These are phyloP conservation scores for Colletotrichum chlorophyti DNA, from an alignment of 2,329 filamentous ascomycete genomes.

Conservation along the genomic window DNA sequence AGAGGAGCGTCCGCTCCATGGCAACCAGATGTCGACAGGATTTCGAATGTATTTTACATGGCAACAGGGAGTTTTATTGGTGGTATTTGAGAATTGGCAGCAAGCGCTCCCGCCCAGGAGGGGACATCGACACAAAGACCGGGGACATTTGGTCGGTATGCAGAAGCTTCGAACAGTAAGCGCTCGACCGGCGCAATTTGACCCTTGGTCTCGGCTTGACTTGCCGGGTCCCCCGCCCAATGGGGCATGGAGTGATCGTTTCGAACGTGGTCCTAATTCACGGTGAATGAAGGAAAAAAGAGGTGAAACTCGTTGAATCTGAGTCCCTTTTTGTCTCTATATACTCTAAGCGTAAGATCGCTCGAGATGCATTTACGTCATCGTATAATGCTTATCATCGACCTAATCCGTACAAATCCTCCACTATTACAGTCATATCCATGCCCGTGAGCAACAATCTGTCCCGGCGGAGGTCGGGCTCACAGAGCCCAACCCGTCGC, in stretches of 20 bases:
- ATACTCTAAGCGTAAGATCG: conserved; percentile 1
- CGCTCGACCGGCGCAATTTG: not conserved
- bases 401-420: not conserved
- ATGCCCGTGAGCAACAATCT: not conserved
- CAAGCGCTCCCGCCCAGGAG: not conserved
- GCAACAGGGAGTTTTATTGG: conserved; percentile 19
- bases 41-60: conserved; percentile 21
- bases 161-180: conserved; percentile 5
- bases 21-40: not conserved
- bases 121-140: not conserved
- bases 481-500: not conserved
- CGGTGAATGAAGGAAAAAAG: not conserved
- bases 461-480: not conserved
- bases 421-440: conserved; percentile 1
- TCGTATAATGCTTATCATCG: not conserved
- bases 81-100: not conserved
- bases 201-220: not conserved
- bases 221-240: not conserved
- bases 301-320: not conserved
- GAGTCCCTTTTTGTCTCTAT: not conserved
- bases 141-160: conserved; percentile 8
- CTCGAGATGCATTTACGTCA: not conserved
- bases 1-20: no score
- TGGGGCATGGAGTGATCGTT: no score
- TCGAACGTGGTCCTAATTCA: no score